A percentile compares a stretch with the other conserved stretches of the same genome.
Evolutionary conservation across 176 grass and related monocot species (phyloP).

Genomic region (Tillandsia leiboldiana): DNA sequence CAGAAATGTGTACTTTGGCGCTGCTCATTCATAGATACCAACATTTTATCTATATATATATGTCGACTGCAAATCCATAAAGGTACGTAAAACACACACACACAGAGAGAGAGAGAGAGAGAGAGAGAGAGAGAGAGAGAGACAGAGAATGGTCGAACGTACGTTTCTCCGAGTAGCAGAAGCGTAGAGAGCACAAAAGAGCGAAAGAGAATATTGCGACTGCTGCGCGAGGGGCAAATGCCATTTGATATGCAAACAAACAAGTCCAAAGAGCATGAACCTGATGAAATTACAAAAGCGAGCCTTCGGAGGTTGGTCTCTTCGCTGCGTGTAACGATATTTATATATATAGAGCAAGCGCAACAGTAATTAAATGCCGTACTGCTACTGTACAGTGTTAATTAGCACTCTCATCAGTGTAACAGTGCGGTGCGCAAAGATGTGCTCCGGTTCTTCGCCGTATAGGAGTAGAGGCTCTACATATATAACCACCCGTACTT

Average conservation of each 20-base stretch:
- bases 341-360: no score
- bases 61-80: neutral
- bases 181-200: neutral
- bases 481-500: neutral
- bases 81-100: neutral
- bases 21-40: slow-evolving; percentile 14
- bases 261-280: neutral
- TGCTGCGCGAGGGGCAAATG: neutral
- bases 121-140: neutral
- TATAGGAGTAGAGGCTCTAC: neutral
- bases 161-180: neutral
- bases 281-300: no score
- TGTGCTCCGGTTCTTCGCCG: neutral
- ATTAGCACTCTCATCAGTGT: no score
- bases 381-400: no score
- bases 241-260: neutral
- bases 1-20: slow-evolving; percentile 59
- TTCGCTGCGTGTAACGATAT: no score
- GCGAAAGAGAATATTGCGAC: neutral
- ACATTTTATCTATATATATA: neutral
- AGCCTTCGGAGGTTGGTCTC: no score
- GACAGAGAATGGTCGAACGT: neutral
- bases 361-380: no score
- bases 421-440: neutral
- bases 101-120: neutral